Base-by-base conservation (phyloP, 208 protist genomes). In the Trichomonas gallinae region DNA sequence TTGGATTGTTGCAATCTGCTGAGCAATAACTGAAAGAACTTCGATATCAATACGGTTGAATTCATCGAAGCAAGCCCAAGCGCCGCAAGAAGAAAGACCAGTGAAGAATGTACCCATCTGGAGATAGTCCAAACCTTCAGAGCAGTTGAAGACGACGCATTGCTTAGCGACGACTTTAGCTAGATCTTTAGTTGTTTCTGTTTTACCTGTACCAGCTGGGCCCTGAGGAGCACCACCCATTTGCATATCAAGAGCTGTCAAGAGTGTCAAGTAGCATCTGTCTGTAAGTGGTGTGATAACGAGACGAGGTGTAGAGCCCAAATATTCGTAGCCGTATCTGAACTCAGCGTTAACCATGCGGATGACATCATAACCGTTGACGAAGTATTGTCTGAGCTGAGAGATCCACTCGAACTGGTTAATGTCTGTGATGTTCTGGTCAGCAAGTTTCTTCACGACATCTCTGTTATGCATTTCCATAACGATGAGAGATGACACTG, bases 11-110 rank as follows among this genome's bases (percentile, higher is more conserved):
- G 99, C 97, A 82, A 99, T 97, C 97, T 99, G 99, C 93, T 98
- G 98, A 21, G 99, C 99, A 98, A 99, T 99, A 45, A 99, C 99
- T 88, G 98, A 99, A 21, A 99, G 98, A 97, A 99, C 99, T 97
- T 99, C 99, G 97, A 99, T 99, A 98, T 99, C 99, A 97, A 99
- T 99, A 96, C 99, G 98, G 97, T 99, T 99, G 98, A 99, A 99
- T 98, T 99, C 99, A 97, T 99, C 99, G 96, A 99, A 98, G 97
- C 99, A 99, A n/a, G 98, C 98, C 99, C 99, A 99, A 83, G 99
- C 98, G 40, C 99, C 99, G 44, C 98, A 98, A 97, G 99, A 99
- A 85, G 98, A 98, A 49, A 99, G 98, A 83, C 99, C 99, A 4
- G 98, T 98, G 97, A 99, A 99, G 97, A 99, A 99, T 97, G 99